phyloP scores from a whole-genome alignment of 2,329 filamentous ascomycete species.

The Hansfordia pulvinata region DNA sequence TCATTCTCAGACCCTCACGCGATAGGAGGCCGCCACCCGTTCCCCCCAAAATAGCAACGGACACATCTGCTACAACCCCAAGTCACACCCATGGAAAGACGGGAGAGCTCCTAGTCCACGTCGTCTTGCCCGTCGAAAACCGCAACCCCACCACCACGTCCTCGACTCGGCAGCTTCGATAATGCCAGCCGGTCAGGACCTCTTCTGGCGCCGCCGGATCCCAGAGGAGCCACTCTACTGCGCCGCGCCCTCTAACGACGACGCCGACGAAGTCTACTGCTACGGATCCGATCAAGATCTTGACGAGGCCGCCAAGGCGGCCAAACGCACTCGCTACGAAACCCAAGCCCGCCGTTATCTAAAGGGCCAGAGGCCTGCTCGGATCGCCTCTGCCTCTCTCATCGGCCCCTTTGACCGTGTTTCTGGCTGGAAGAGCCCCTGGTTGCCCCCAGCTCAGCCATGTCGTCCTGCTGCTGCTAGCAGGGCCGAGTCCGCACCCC shows the following conservation, averaged over 20 bases:
- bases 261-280: constrained; percentile 33
- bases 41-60: neutral
- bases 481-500: constrained; percentile 2
- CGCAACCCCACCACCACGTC: neutral
- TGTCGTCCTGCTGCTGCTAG: constrained; percentile 2
- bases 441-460: constrained; percentile 18
- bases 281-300: constrained; percentile 44
- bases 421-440: constrained; percentile 38
- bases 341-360: constrained; percentile 44
- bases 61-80: neutral
- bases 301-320: constrained; percentile 29
- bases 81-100: constrained; percentile 3
- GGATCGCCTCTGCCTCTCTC: constrained; percentile 46
- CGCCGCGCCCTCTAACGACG: constrained; percentile 18
- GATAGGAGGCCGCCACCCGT: too few species aligned
- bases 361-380: constrained; percentile 36
- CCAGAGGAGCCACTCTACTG: constrained; percentile 30
- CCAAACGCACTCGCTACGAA: constrained; percentile 44
- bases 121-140: neutral
- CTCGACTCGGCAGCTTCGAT: constrained; percentile 1
- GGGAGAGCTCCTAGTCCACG: constrained; percentile 10
- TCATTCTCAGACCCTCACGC: too few species aligned
- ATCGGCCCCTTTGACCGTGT: constrained; percentile 44
- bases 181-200: constrained; percentile 8
- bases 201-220: constrained; percentile 12